These are phyloP conservation scores for Colletotrichum musae DNA, from an alignment of 2,329 filamentous ascomycete genomes.

Conservation along the genomic window DNA sequence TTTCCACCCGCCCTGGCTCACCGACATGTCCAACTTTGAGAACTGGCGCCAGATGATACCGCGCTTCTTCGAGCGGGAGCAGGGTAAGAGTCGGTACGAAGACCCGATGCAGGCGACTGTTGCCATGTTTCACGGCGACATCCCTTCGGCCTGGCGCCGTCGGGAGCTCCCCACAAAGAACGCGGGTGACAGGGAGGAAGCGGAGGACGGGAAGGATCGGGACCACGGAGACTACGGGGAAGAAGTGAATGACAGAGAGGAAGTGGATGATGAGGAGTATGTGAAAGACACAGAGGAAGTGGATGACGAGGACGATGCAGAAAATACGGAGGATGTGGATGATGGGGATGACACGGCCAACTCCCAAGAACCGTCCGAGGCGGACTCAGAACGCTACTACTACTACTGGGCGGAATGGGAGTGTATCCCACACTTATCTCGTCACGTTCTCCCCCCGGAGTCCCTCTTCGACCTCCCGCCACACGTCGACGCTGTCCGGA, in stretches of 20 bases:
- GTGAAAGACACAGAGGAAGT: no score
- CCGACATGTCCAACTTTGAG: not conserved
- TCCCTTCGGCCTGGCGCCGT: not conserved
- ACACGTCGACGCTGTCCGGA: not conserved
- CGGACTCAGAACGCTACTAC: no score
- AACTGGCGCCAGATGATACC: not conserved
- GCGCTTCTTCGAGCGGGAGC: not conserved
- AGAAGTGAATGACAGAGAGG: no score
- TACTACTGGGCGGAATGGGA: not conserved
- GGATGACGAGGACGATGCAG: not conserved
- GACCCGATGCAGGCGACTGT: slow-evolving; percentile 2
- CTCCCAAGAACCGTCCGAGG: no score
- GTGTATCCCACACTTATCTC: not conserved
- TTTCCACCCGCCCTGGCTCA: not conserved
- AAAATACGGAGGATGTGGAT: not conserved
- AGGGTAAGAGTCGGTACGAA: not conserved
- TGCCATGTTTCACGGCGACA: slow-evolving; percentile 18
- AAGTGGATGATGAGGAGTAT: no score
- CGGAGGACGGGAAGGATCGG: no score
- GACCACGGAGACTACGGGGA: not conserved
- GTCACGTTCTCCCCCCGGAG: not conserved
- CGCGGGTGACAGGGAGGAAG: not conserved
- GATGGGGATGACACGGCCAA: no score
- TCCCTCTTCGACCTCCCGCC: not conserved
- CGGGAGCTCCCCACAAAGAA: not conserved